Conservation (phyloP, 495 filamentous ascomycete species). For the Lophium mytilinum region DNA sequence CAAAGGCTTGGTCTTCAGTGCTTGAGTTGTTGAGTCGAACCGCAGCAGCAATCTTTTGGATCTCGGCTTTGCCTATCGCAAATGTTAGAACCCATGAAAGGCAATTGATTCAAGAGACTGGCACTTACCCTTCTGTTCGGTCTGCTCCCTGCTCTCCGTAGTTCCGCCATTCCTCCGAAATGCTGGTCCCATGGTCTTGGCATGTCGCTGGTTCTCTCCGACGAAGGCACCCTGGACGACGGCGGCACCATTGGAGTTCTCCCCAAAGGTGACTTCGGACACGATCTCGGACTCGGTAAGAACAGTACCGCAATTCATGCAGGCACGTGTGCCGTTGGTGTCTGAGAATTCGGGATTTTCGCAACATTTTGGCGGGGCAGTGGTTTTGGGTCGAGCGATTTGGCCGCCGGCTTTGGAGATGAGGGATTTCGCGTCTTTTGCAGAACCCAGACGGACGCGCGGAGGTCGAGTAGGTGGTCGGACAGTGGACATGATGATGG, state of each 20-base stretch:
- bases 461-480: too few species aligned
- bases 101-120: neutral
- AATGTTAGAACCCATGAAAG: neutral
- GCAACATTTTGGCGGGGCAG: constrained; percentile 7
- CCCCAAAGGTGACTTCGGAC: constrained; percentile 81
- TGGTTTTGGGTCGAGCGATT: neutral
- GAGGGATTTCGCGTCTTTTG: too few species aligned
- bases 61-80: constrained; percentile 14
- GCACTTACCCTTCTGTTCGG: constrained; percentile 52
- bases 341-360: constrained; percentile 5
- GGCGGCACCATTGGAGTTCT: constrained; percentile 72
- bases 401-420: neutral
- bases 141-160: constrained; percentile 60
- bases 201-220: constrained; percentile 67
- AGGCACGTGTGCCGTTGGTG: constrained; percentile 41
- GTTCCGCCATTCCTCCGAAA: constrained; percentile 46
- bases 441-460: too few species aligned
- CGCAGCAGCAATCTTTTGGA: constrained; percentile 14
- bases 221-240: constrained; percentile 86
- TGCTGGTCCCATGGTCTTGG: constrained; percentile 50
- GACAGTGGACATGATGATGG: too few species aligned
- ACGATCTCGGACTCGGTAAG: constrained; percentile 73
- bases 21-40: constrained; percentile 44
- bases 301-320: constrained; percentile 73
- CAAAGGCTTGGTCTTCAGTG: constrained; percentile 53